phyloP scores from a whole-genome alignment of 2,329 filamentous ascomycete species.

The Lasiodiplodia sp. region DNA sequence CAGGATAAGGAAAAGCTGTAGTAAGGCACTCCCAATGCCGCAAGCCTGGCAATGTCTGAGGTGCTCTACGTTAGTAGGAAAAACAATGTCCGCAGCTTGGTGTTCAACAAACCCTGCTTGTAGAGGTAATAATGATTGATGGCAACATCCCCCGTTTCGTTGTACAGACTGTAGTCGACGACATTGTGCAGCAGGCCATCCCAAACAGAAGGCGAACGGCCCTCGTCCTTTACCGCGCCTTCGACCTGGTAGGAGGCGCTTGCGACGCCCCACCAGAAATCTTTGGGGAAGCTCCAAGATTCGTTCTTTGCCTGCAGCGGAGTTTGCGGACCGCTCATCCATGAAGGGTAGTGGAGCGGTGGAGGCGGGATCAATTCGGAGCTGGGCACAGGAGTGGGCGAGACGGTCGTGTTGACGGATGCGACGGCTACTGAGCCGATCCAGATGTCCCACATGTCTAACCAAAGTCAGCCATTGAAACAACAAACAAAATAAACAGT shows the following conservation, averaged over 20 bases:
- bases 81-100: background rate
- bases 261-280: constrained; percentile 54
- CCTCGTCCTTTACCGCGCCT: constrained; percentile 52
- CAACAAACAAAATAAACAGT: accelerated
- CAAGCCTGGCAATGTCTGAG: constrained; percentile 47
- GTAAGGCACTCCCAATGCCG: constrained; percentile 43
- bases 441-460: constrained; percentile 36
- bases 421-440: constrained; percentile 36
- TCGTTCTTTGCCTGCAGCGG: constrained; percentile 39
- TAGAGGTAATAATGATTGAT: constrained; percentile 60
- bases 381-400: constrained; percentile 43
- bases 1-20: constrained; percentile 57
- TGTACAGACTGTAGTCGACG: constrained; percentile 39
- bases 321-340: constrained; percentile 42
- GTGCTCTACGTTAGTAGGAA: background rate
- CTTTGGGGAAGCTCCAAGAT: constrained; percentile 38
- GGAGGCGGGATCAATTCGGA: constrained; percentile 45
- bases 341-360: constrained; percentile 42
- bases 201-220: constrained; percentile 48
- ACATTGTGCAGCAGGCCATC: constrained; percentile 48
- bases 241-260: constrained; percentile 55
- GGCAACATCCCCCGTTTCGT: constrained; percentile 56
- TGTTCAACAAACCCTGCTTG: constrained; percentile 45
- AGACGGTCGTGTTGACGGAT: constrained; percentile 37
- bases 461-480: background rate